Evolutionary conservation across 2,329 filamentous ascomycete genomes (phyloP).

Genomic region (Didymellaceae sp.): DNA sequence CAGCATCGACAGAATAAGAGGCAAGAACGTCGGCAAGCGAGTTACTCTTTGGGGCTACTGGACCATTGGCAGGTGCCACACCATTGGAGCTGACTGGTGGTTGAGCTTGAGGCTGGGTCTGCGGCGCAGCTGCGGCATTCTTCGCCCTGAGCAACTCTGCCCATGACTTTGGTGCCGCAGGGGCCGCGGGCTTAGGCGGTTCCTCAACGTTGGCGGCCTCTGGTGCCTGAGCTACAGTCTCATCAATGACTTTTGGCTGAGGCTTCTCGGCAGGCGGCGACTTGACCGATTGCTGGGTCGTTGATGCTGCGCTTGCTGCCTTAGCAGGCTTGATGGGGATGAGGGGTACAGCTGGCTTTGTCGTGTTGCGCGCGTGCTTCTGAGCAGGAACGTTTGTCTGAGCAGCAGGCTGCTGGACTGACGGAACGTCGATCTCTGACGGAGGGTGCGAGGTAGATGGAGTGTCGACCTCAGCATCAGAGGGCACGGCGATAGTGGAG

Average conservation of each 20-base stretch:
- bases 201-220: conserved; percentile 39
- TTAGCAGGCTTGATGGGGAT: conserved; percentile 56
- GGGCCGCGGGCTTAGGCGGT: conserved; percentile 51
- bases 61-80: conserved; percentile 46
- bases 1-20: conserved; percentile 71
- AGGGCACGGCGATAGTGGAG: conserved; percentile 53
- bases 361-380: conserved; percentile 51
- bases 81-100: conserved; percentile 34
- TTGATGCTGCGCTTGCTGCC: conserved; percentile 41
- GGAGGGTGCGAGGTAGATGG: conserved; percentile 65
- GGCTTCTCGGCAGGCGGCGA: conserved; percentile 30
- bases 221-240: conserved; percentile 11
- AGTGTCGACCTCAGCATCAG: conserved; percentile 60
- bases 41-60: conserved; percentile 58
- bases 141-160: conserved; percentile 69
- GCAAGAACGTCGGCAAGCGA: conserved; percentile 79
- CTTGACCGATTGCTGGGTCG: conserved; percentile 45
- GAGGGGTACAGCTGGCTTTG: conserved; percentile 60
- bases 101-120: conserved; percentile 29
- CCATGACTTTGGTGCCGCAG: conserved; percentile 67
- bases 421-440: conserved; percentile 62
- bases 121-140: conserved; percentile 43
- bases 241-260: conserved; percentile 21
- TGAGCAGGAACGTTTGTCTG: conserved; percentile 40
- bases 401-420: conserved; percentile 58